Evolutionary conservation across 2,329 filamentous ascomycete genomes (phyloP), one percentile per base, ranked within the genome.

Genomic region (Falciphora oryzae): DNA sequence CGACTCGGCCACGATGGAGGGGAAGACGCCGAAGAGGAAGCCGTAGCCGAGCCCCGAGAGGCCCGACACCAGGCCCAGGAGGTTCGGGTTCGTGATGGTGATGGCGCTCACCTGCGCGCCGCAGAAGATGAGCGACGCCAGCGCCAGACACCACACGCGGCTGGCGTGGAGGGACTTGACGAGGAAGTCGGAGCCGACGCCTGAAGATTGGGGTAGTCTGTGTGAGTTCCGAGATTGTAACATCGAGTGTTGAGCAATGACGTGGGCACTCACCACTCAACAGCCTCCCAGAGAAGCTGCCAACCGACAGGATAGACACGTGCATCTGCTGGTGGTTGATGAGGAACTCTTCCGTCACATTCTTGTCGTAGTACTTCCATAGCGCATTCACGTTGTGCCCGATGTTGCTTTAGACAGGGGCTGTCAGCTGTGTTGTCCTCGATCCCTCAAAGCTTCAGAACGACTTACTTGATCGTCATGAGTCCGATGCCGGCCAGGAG

Each of bases 381-480:
- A 99, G 82, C 3, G 93, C 92, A 73, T 92, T 91, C 65, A 88
- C 89, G 70, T 93, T 87, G 73, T 97, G 96, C 58, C 95, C 95
- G 72, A 98, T 97, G 71, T 99, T 99, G 79, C 92, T 96, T 70
- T 5, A 4, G 31, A 4, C 2, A 22, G 11, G 5, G 59, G 22
- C 31, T 25, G 31, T 61, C 22, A 63, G 62, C 62, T 50, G 32
- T 13, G 32, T 22, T 6, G 38, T 1, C 38, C 10, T 44, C 22
- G 32, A n/a, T 38, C 25, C 14, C 13, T 35, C 11, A 1, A 18
- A 27, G 6, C 16, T 29, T 10, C 27, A 3, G 58, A 28, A 27
- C 2, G 14, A 80, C 90, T 76, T 82, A 96, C 93, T 99, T 99
- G 78, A 99, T 99, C 0, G 94, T 98, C 95, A 99, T 99, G 69